A percentile compares a stretch with the other conserved stretches of the same genome.
Evolutionary conservation across 2,329 filamentous ascomycete genomes (phyloP).

Genomic region (Trichoderma simmonsii): DNA sequence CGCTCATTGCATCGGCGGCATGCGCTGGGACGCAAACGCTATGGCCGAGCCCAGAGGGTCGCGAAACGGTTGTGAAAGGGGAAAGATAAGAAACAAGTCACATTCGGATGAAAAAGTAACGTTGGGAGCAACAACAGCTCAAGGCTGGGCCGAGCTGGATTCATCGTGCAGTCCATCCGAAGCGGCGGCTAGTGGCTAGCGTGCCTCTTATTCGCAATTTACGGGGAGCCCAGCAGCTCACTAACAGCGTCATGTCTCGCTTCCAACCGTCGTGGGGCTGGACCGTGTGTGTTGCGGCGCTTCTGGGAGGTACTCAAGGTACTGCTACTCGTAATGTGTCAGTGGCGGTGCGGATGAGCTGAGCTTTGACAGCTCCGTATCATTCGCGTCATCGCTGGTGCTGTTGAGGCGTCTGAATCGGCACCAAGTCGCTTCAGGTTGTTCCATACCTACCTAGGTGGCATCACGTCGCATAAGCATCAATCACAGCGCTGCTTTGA

Average conservation of each 20-base stretch:
- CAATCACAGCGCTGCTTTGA: background rate
- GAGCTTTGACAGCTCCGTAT: background rate
- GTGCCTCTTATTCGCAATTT: background rate
- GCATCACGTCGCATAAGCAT: background rate
- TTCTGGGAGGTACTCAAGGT: background rate
- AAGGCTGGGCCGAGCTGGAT: background rate
- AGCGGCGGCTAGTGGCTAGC: constrained; percentile 13
- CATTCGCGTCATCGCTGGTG: background rate
- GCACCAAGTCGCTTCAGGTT: background rate
- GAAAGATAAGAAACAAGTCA: background rate
- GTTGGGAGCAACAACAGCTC: background rate
- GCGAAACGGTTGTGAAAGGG: background rate
- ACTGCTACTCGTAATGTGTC: background rate
- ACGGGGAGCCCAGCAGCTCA: background rate
- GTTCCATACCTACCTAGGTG: background rate
- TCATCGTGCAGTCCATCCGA: constrained; percentile 1
- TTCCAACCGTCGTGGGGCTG: background rate
- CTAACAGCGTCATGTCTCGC: background rate
- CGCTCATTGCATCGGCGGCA: background rate
- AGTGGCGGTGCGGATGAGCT: background rate
- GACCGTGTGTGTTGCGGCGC: background rate
- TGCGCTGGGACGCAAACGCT: background rate
- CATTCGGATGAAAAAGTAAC: background rate
- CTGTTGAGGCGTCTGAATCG: background rate
- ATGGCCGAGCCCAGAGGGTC: background rate